phyloP scores from a whole-genome alignment of 2,329 filamentous ascomycete genomes.

The Aspergillus felis region DNA sequence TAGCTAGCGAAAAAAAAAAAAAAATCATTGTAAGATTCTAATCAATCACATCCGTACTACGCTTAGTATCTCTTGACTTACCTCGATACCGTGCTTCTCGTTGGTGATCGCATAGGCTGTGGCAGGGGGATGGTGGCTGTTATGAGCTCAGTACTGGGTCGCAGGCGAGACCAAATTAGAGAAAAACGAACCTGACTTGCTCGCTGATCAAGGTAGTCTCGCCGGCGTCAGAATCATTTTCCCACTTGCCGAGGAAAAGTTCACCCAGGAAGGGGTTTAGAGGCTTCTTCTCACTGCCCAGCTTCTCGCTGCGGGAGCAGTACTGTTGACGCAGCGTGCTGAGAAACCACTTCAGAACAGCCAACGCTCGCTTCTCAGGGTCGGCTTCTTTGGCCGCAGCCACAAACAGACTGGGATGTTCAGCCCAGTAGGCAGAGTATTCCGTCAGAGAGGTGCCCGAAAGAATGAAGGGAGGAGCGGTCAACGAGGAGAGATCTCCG shows the following conservation, averaged over 20 bases:
- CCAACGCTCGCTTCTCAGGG: constrained; percentile 73
- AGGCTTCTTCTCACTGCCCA: constrained; percentile 94
- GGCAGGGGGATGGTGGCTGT: constrained; percentile 81
- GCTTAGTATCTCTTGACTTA: constrained; percentile 21
- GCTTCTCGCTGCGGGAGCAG: constrained; percentile 68
- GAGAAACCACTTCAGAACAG: constrained; percentile 96
- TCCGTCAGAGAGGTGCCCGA: constrained; percentile 74
- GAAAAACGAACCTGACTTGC: constrained; percentile 65
- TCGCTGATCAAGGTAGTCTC: constrained; percentile 85
- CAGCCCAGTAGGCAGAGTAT: constrained; percentile 79
- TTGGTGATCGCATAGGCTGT: constrained; percentile 95
- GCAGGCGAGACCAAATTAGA: not conserved
- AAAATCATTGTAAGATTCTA: not conserved
- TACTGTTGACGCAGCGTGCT: constrained; percentile 88
- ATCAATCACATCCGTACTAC: not conserved
- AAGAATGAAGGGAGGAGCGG: constrained; percentile 77
- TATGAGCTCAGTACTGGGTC: constrained; percentile 8
- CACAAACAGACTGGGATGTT: constrained; percentile 72
- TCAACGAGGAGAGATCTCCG: constrained; percentile 75
- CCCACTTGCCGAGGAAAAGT: constrained; percentile 89
- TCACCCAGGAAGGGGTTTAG: constrained; percentile 95
- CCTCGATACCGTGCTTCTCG: constrained; percentile 69
- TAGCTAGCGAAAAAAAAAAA: constrained; percentile 32
- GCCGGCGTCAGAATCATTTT: constrained; percentile 64
- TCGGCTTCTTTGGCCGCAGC: constrained; percentile 77